Base-by-base conservation (phyloP, 2,329 filamentous ascomycete species). In the Penicillium verrucosum region DNA sequence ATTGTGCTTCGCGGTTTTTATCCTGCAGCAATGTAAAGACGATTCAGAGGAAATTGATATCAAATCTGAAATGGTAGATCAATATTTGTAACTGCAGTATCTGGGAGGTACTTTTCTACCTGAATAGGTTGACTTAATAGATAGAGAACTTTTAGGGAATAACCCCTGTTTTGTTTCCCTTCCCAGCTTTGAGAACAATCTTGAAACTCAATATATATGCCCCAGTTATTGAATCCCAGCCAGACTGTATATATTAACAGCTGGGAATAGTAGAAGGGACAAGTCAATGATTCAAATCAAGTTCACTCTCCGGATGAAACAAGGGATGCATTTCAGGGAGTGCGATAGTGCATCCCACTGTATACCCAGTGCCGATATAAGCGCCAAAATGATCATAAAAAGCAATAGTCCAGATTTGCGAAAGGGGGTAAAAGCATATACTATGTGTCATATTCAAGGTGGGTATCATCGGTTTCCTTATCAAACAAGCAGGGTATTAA, bases 221-320 rank as follows among this genome's bases (percentile, higher is more conserved):
- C 41, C 27, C 41, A 41, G 27, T 45, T 43, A 56, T 56, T 52
- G 36, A 21, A 37, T 56, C 53, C 48, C 34, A 56, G 40, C 41
- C 34, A 16, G n/a, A 41, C 27, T 14, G 41, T 7, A 46, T 21
- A 23, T 21, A 34, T n/a, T 36, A 32, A 45, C 29, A 52, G 48
- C 48, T 36, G 34, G 48, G 16, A 56, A 52, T 25, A 59, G 57
- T 56, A 63, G 50, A 57, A 62, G 36, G 37, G 52, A 9, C 52
- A 45, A 29, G 21, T 9, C 45, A 36, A 36, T 12, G 21, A 36
- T 41, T 41, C n/a, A 29, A 23, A 41, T 34, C 14, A 37, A 23
- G 11, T 51, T 57, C 41, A 43, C 44, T 69, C 61, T 70, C 45
- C 68, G 65, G 68, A 66, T 63, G 50, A 65, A 23, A 66, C 64